Evolutionary conservation across 352 stramenopile genomes (phyloP).

Genomic region (Globisporangium takayamanum): DNA sequence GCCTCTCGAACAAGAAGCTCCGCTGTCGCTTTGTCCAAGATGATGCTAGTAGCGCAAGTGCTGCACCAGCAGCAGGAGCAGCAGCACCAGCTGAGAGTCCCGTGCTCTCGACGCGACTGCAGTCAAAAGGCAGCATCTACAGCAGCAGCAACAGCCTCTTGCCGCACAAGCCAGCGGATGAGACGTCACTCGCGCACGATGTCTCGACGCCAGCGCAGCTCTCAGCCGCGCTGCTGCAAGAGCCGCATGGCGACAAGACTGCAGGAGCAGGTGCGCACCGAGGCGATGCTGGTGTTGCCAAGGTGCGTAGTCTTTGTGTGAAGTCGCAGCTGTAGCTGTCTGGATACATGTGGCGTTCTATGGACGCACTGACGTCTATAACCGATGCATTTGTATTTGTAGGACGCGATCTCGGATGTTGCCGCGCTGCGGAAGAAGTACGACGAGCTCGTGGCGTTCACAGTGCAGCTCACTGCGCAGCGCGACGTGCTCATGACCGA

Average conservation of each 20-base stretch:
- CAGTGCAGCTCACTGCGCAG: slow-evolving; percentile 81
- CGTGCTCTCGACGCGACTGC: slow-evolving; percentile 10
- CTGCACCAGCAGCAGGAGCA: background rate
- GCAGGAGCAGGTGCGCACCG: background rate
- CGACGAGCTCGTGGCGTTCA: slow-evolving; percentile 87
- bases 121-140: slow-evolving; percentile 19
- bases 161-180: slow-evolving; percentile 16
- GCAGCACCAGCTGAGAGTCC: slow-evolving; percentile 8
- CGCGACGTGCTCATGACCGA: slow-evolving; percentile 82
- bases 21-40: slow-evolving; percentile 80
- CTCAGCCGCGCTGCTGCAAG: slow-evolving; percentile 54
- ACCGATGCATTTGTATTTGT: background rate
- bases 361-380: background rate
- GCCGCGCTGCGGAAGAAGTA: slow-evolving; percentile 83
- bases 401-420: slow-evolving; percentile 59
- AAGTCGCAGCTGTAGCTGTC: background rate
- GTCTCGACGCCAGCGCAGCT: slow-evolving; percentile 46
- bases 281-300: slow-evolving; percentile 3
- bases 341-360: background rate
- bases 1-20: slow-evolving; percentile 85
- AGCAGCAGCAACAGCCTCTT: slow-evolving; percentile 22
- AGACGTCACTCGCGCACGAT: slow-evolving; percentile 21
- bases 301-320: slow-evolving; percentile 10
- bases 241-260: slow-evolving; percentile 12
- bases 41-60: slow-evolving; percentile 4